phyloP scores from a whole-genome alignment of 306 rosid species.

The Pterocarpus santalinus region DNA sequence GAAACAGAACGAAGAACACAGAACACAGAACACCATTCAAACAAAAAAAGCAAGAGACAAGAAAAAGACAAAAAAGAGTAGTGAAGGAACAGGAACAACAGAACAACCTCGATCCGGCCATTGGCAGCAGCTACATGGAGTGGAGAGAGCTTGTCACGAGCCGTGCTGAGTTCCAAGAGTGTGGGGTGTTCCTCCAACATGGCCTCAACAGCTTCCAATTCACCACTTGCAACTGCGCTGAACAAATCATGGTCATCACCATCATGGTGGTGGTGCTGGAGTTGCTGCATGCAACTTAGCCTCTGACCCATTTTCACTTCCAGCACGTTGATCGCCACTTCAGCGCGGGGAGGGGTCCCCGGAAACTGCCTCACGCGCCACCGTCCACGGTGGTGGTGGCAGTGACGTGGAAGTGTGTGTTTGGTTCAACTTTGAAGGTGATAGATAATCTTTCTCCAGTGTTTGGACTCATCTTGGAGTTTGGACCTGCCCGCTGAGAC shows the following conservation, averaged over 20 bases:
- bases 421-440: constrained; percentile 7
- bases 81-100: neutral
- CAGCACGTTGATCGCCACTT: neutral
- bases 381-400: constrained; percentile 46
- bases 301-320: constrained; percentile 76
- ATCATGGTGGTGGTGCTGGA: constrained; percentile 9
- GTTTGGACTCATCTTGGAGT: constrained; percentile 48
- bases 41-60: neutral
- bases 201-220: constrained; percentile 59
- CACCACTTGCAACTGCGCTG: constrained; percentile 70
- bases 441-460: constrained; percentile 28
- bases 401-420: constrained; percentile 13
- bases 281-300: constrained; percentile 62
- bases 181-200: constrained; percentile 58
- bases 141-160: constrained; percentile 60
- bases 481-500: constrained; percentile 65
- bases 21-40: constrained; percentile 24
- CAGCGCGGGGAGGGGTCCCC: neutral
- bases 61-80: neutral
- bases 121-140: constrained; percentile 81
- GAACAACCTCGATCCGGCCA: constrained; percentile 82
- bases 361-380: constrained; percentile 52
- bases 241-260: constrained; percentile 57
- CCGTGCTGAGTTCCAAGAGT: constrained; percentile 57
- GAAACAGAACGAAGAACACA: neutral